Percentiles rank a stretch among this genome's conserved stretches.
Conservation (phyloP, 371 early-diverging fungal species). For the Apophysomyces variabilis region DNA sequence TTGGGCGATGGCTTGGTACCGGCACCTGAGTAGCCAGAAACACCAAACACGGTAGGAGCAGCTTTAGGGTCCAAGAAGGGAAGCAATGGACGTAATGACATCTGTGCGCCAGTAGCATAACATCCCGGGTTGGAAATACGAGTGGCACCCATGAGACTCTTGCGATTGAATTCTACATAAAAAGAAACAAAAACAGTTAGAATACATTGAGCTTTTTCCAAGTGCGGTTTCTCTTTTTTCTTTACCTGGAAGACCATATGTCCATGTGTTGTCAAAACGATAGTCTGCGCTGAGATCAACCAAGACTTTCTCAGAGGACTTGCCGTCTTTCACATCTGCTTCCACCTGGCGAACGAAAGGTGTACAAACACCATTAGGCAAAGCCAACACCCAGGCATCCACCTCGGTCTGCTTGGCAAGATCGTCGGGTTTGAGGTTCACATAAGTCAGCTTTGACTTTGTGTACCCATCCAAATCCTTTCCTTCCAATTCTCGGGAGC, state of each 20-base stretch:
- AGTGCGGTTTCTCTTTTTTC: not conserved
- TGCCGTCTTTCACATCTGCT: conserved; percentile 50
- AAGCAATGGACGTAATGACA: conserved; percentile 83
- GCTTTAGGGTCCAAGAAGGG: conserved; percentile 61
- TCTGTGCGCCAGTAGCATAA: conserved; percentile 96
- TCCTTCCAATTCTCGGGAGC: conserved; percentile 92
- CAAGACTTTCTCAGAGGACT: conserved; percentile 64
- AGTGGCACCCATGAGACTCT: conserved; percentile 56
- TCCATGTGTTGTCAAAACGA: conserved; percentile 88
- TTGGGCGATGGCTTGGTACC: conserved; percentile 95
- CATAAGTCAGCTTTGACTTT: conserved; percentile 71
- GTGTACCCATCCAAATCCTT: conserved; percentile 81
- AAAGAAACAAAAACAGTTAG: not conserved
- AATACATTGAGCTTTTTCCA: not conserved
- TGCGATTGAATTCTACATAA: conserved; percentile 69
- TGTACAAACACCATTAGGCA: conserved; percentile 91
- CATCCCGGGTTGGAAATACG: conserved; percentile 96
- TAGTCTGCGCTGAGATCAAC: conserved; percentile 94
- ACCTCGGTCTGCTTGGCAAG: conserved; percentile 72
- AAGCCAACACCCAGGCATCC: conserved; percentile 93
- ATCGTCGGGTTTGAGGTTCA: conserved; percentile 78
- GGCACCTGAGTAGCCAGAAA: conserved; percentile 96
- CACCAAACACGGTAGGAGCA: conserved; percentile 89
- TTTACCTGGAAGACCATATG: conserved; percentile 86
- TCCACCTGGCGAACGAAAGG: conserved; percentile 91